These are phyloP conservation scores for Podospora bellae-mahoneyi DNA, from an alignment of 495 filamentous ascomycete genomes.

Conservation along the genomic window DNA sequence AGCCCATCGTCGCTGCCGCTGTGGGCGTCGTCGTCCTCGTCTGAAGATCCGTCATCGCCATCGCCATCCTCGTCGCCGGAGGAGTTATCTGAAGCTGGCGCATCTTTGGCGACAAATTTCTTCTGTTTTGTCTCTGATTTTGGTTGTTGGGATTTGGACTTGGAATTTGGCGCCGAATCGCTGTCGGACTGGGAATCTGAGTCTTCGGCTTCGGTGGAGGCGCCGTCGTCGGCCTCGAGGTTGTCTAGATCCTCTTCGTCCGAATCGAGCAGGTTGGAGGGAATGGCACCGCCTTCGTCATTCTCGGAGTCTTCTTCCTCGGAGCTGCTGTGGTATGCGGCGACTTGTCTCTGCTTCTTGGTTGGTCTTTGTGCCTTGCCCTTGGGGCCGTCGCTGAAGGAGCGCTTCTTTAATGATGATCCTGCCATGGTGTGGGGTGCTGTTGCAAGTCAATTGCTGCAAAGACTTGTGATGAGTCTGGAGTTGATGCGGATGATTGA, in stretches of 20 bases:
- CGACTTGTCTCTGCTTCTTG: constrained; percentile 70
- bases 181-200: constrained; percentile 42
- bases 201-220: constrained; percentile 33
- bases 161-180: constrained; percentile 19
- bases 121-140: constrained; percentile 19
- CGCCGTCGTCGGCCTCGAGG: constrained; percentile 43
- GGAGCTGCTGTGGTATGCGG: constrained; percentile 71
- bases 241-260: constrained; percentile 57
- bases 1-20: constrained; percentile 39
- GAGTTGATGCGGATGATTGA: neutral
- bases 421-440: constrained; percentile 32
- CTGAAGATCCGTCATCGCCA: constrained; percentile 24
- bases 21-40: constrained; percentile 32
- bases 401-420: constrained; percentile 31
- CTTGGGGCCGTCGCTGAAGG: constrained; percentile 51
- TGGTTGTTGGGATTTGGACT: constrained; percentile 18
- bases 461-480: neutral
- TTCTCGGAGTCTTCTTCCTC: constrained; percentile 38
- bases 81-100: constrained; percentile 27
- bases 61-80: constrained; percentile 34
- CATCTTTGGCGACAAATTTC: constrained; percentile 36
- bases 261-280: constrained; percentile 66
- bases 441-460: constrained; percentile 13
- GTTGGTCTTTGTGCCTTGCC: constrained; percentile 51
- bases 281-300: constrained; percentile 53